Base-by-base conservation (phyloP, 257 asterid species). In the Plectranthus barbatus region DNA sequence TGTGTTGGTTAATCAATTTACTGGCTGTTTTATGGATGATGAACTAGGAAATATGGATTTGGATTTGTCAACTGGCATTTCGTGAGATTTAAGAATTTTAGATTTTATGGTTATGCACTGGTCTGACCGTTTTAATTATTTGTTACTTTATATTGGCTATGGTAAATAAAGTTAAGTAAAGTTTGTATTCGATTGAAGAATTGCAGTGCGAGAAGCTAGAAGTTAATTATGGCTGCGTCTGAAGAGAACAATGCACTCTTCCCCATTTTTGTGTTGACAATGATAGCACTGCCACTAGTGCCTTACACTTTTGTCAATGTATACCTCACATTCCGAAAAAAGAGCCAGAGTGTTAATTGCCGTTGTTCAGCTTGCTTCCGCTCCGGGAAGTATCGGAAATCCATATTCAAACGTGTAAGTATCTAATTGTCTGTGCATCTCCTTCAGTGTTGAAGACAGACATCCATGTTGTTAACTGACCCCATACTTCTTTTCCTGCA, bases 321-420 rank as follows among this genome's bases (percentile, higher is more conserved):
- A 55, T 84, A 76, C 72, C 84, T 76, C 11, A 86, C 94, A 14
- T 78, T 82, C 61, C 74, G 71, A 5, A 84, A 84, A 74, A 87
- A 93, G 71, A 77, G 85, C 48, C 76, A 78, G 20, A 84, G 63
- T 66, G 75, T 82, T 49, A 84, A 80, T 67, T 93, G 99, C 63
- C 90, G 74, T 63, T 93, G 99, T 82, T 84, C 99, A 3, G 85
- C 85, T 52, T 93, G 99, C 74, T 84, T 81, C 71, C 91, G 75
- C 67, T 93, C 99, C 0, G 99, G 99, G 57, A 93, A 93, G 80
- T 87, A 93, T 68, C 83, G 95, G 67, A 93, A 90, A 66, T 90
- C 97, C 62, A 81, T 93, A 65, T 85, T 90, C 81, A 90, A 71
- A 76, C 94, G 95, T 62, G 99, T 86, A 76, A 75, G 85, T 67